A percentile compares a stretch with the other conserved stretches of the same genome.
These are phyloP conservation scores for Crataegus laevigata DNA, from an alignment of 306 rosid species.

Conservation along the genomic window DNA sequence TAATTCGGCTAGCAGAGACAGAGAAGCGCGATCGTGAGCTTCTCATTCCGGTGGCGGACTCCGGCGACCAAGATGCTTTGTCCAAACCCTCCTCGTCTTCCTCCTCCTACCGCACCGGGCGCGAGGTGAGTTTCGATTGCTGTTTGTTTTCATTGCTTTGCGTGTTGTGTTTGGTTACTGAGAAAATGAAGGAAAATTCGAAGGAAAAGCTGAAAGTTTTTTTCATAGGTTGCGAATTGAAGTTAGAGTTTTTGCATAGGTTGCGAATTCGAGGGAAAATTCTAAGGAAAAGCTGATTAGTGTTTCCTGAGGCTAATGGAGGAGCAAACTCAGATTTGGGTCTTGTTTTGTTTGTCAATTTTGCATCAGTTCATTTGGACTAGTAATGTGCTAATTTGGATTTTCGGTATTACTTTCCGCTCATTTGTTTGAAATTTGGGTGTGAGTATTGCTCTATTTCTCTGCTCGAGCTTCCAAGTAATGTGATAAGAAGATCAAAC, in stretches of 20 bases:
- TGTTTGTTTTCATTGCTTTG: not conserved
- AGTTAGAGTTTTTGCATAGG: not conserved
- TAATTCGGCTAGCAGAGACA: slow-evolving; percentile 47
- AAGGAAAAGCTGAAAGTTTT: not conserved
- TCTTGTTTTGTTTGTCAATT: not conserved
- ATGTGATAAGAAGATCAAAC: too few relatives aligned
- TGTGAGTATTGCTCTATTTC: too few relatives aligned
- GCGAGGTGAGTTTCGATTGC: slow-evolving; percentile 37
- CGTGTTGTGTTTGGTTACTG: slow-evolving; percentile 2
- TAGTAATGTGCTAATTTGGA: not conserved
- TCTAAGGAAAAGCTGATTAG: not conserved
- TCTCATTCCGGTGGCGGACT: too few relatives aligned
- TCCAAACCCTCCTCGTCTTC: slow-evolving; percentile 50
- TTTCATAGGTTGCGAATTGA: not conserved
- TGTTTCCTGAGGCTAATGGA: not conserved
- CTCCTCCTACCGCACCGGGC: slow-evolving; percentile 51
- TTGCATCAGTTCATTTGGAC: not conserved
- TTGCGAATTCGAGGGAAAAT: not conserved
- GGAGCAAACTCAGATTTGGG: not conserved
- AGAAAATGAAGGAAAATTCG: not conserved
- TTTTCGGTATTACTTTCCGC: not conserved
- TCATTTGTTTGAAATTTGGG: too few relatives aligned
- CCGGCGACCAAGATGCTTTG: slow-evolving; percentile 11
- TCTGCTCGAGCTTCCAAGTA: too few relatives aligned
- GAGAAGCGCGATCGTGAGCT: not conserved